phyloP scores from a whole-genome alignment of 2,329 filamentous ascomycete species.

The Fusarium torreyae region DNA sequence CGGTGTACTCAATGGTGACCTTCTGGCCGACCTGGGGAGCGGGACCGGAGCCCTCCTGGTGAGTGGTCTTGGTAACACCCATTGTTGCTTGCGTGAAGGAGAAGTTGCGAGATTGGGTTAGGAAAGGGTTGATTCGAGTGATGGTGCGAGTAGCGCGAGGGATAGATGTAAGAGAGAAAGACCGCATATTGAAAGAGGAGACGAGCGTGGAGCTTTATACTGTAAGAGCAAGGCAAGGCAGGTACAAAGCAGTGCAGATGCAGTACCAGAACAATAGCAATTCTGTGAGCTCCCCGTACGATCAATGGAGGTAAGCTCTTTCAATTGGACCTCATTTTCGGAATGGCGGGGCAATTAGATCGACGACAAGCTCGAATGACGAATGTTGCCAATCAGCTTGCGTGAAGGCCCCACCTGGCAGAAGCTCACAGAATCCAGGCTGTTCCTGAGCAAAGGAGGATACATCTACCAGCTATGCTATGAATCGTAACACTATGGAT shows the following conservation, averaged over 20 bases:
- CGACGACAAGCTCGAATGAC: conserved; percentile 43
- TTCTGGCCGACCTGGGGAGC: conserved; percentile 76
- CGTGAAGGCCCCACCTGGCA: conserved; percentile 43
- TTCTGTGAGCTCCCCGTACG: conserved; percentile 42
- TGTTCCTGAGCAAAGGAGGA: conserved; percentile 21
- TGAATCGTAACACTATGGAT: conserved; percentile 8
- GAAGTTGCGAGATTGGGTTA: conserved; percentile 38
- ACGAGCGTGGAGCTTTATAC: conserved; percentile 42
- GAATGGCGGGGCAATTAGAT: conserved; percentile 50
- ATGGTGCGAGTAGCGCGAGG: conserved; percentile 35
- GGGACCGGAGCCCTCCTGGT: conserved; percentile 73
- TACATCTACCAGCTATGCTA: conserved; percentile 17
- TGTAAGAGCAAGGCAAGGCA: conserved; percentile 21
- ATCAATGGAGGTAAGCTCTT: conserved; percentile 42
- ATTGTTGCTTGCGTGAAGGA: conserved; percentile 62
- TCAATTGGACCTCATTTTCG: conserved; percentile 39
- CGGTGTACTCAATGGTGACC: conserved; percentile 92
- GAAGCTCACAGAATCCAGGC: conserved; percentile 43
- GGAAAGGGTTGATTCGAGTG: conserved; percentile 41
- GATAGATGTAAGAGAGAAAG: conserved; percentile 43
- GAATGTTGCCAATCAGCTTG: conserved; percentile 45
- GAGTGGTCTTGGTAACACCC: conserved; percentile 80
- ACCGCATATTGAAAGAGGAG: conserved; percentile 37
- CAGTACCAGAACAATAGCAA: conserved; percentile 34
- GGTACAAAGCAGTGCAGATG: conserved; percentile 32